Evolutionary conservation across 164 flowering plant species (phyloP).

Genomic region (Santalum album): DNA sequence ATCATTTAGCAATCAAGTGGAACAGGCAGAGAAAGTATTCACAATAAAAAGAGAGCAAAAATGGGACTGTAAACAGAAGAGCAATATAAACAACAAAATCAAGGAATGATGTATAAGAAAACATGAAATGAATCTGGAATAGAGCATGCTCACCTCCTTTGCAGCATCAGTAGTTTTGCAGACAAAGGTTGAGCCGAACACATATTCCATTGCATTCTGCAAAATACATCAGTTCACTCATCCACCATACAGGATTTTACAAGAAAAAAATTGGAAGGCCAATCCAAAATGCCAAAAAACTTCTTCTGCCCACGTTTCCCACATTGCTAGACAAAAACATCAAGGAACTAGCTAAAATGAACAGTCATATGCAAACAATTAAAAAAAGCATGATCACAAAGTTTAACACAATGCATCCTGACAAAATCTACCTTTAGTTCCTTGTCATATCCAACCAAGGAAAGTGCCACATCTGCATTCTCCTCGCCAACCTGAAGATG

Average conservation of each 20-base stretch:
- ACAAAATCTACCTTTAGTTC: slow-evolving; percentile 58
- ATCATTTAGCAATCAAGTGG: too few relatives aligned
- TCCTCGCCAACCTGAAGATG: slow-evolving; percentile 74
- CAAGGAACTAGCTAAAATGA: too few relatives aligned
- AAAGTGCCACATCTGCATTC: slow-evolving; percentile 85
- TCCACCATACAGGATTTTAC: not conserved
- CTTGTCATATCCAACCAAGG: slow-evolving; percentile 80
- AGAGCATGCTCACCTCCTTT: slow-evolving; percentile 50
- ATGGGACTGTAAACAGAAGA: too few relatives aligned
- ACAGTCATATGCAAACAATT: slow-evolving; percentile 2
- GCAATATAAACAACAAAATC: too few relatives aligned
- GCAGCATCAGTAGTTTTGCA: slow-evolving; percentile 84
- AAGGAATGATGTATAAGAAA: not conserved
- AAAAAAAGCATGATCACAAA: not conserved
- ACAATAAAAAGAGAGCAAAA: too few relatives aligned
- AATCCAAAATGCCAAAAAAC: not conserved
- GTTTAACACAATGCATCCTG: not conserved
- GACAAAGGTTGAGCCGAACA: slow-evolving; percentile 94
- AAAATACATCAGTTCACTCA: slow-evolving; percentile 4
- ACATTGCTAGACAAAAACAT: not conserved
- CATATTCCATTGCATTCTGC: slow-evolving; percentile 91
- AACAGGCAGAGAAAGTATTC: too few relatives aligned
- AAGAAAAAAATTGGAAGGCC: not conserved
- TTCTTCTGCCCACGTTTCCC: not conserved
- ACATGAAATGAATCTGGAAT: not conserved